Conservation (phyloP, 768 basidiomycete species). For the Coprinopsis marcescibilis region DNA sequence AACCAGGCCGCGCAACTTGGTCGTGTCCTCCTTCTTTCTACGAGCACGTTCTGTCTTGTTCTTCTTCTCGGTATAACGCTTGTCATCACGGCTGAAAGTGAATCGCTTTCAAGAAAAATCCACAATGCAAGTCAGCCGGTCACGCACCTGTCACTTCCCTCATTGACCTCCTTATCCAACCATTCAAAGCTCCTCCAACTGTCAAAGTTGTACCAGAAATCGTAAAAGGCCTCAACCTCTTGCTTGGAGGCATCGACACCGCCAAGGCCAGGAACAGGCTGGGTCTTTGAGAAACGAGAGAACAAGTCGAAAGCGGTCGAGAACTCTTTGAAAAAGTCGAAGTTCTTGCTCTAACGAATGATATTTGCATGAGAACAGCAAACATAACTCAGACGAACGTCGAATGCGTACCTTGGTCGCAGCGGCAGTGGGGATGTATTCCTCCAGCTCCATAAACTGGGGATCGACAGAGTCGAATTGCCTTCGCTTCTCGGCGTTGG, state of each 20-base stretch:
- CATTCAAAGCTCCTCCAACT: conserved; percentile 98
- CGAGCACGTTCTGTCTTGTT: conserved; percentile 96
- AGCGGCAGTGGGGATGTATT: conserved; percentile 64
- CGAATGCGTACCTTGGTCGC: conserved; percentile 45
- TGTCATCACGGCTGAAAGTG: conserved; percentile 81
- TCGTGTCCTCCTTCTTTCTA: conserved; percentile 95
- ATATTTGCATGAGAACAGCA: neutral
- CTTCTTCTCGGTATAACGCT: conserved; percentile 99
- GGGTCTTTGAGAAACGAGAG: conserved; percentile 82
- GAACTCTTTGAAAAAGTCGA: conserved; percentile 69
- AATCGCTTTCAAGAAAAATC: neutral
- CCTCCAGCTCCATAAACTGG: conserved; percentile 61
- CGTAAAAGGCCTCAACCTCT: conserved; percentile 89
- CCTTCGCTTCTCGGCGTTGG: conserved; percentile 77
- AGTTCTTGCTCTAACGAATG: conserved; percentile 37
- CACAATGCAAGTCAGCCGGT: neutral
- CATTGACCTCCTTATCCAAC: conserved; percentile 96
- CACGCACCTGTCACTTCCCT: conserved; percentile 88
- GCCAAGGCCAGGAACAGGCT: conserved; percentile 83
- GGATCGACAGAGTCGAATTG: conserved; percentile 98
- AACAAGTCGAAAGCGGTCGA: conserved; percentile 85
- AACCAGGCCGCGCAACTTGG: conserved; percentile 80
- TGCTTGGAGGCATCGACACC: conserved; percentile 64
- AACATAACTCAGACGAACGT: neutral
- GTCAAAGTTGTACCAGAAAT: conserved; percentile 99